Evolutionary conservation across 352 stramenopile species (phyloP).

Genomic region (Phytopythium kandeliae): DNA sequence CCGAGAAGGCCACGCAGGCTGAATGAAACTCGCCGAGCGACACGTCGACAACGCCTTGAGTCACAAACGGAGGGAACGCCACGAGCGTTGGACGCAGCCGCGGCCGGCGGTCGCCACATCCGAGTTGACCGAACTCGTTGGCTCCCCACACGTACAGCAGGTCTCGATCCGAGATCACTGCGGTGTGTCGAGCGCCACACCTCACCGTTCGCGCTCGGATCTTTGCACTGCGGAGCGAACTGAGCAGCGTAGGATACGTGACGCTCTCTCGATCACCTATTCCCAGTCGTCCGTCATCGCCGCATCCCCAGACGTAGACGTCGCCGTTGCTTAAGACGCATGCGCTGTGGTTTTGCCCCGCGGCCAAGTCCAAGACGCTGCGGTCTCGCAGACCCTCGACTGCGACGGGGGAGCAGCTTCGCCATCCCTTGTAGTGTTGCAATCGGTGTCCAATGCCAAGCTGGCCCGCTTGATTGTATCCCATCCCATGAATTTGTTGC

Average conservation of each 20-base stretch:
- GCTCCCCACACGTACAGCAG: slow-evolving; percentile 74
- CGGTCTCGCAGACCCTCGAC: slow-evolving; percentile 42
- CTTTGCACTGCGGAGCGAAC: slow-evolving; percentile 28
- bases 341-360: slow-evolving; percentile 68
- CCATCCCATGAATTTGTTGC: slow-evolving; percentile 70
- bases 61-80: slow-evolving; percentile 25
- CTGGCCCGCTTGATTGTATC: slow-evolving; percentile 76
- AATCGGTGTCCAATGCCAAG: slow-evolving; percentile 59
- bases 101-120: slow-evolving; percentile 43
- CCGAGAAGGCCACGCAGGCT: slow-evolving; percentile 39
- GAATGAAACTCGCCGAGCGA: slow-evolving; percentile 72
- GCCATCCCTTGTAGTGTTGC: slow-evolving; percentile 56
- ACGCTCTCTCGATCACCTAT: slow-evolving; percentile 31
- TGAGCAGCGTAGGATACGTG: slow-evolving; percentile 25
- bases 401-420: slow-evolving; percentile 51
- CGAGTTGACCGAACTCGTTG: slow-evolving; percentile 78
- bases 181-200: slow-evolving; percentile 64
- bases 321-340: slow-evolving; percentile 68
- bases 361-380: slow-evolving; percentile 65
- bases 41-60: slow-evolving; percentile 48
- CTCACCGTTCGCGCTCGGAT: slow-evolving; percentile 42
- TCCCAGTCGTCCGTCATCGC: slow-evolving; percentile 60
- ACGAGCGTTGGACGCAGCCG: slow-evolving; percentile 43
- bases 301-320: slow-evolving; percentile 73
- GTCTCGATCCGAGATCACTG: slow-evolving; percentile 55